Conservation (phyloP, 257 asterid species). For the Osmanthus fragrans region DNA sequence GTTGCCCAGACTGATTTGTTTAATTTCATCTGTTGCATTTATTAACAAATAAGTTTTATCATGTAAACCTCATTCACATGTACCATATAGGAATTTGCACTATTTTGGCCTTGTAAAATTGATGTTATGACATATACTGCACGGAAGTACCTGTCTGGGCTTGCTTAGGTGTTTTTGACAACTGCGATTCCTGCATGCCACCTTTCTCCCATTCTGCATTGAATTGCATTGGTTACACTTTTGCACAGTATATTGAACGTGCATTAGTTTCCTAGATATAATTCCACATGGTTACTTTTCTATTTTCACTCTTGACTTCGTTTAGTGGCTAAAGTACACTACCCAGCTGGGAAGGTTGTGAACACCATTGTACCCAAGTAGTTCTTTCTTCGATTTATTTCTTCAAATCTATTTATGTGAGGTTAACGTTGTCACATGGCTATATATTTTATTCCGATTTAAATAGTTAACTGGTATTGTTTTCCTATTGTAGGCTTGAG, state of each 20-base stretch:
- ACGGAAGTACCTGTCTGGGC: not conserved
- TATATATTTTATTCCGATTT: not conserved
- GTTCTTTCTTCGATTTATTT: not conserved
- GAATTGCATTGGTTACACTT: not conserved
- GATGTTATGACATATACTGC: not conserved
- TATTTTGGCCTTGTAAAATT: too few species aligned
- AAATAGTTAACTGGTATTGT: not conserved
- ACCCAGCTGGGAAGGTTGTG: too few species aligned
- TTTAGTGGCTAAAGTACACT: not conserved
- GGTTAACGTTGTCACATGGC: not conserved
- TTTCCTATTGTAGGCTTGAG: conserved; percentile 57
- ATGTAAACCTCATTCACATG: not conserved
- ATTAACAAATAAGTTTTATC: not conserved
- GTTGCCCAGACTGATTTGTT: not conserved
- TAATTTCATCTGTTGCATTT: not conserved
- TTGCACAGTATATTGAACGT: not conserved
- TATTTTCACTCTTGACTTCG: not conserved
- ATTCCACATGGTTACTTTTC: not conserved
- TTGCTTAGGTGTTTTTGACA: not conserved
- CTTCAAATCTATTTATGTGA: not conserved
- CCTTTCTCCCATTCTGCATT: not conserved
- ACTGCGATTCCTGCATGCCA: not conserved
- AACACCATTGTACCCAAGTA: not conserved
- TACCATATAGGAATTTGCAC: too few species aligned
- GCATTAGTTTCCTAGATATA: not conserved